Percentiles rank a stretch among this genome's conserved stretches.
These are phyloP conservation scores for Kwoniella europaea DNA, from an alignment of 768 basidiomycete genomes.

Conservation along the genomic window DNA sequence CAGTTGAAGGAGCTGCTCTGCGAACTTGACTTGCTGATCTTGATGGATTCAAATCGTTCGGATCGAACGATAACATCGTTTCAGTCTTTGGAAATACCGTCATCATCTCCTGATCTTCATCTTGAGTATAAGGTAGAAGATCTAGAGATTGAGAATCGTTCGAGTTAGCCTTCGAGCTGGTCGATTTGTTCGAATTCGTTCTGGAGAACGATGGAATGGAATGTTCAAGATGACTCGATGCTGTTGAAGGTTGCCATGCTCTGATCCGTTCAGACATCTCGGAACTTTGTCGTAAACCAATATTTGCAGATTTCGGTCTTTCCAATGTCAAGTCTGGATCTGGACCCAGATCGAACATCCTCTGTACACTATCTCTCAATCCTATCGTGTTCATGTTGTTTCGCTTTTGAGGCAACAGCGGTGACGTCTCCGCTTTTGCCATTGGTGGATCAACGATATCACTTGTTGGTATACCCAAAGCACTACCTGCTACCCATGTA, in stretches of 20 bases:
- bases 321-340: conserved; percentile 24
- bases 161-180: background rate
- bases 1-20: conserved; percentile 22
- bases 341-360: conserved; percentile 48
- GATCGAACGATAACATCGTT: conserved; percentile 49
- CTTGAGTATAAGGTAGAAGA: conserved; percentile 4
- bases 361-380: conserved; percentile 41
- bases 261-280: conserved; percentile 25
- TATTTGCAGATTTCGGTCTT: conserved; percentile 10
- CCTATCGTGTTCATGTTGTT: conserved; percentile 6
- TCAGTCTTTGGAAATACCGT: conserved; percentile 21
- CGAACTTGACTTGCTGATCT: conserved; percentile 54
- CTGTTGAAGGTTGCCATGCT: conserved; percentile 38
- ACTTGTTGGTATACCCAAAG: conserved; percentile 24
- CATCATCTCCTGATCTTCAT: conserved; percentile 11
- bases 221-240: conserved; percentile 19
- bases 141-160: conserved; percentile 2
- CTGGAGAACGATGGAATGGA: conserved; percentile 42
- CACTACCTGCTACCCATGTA: conserved; percentile 48
- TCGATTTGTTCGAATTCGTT: conserved; percentile 26
- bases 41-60: conserved; percentile 55
- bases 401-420: background rate
- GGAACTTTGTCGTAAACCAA: background rate
- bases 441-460: conserved; percentile 17
- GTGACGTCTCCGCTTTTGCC: background rate